phyloP scores from a whole-genome alignment of 2,329 filamentous ascomycete genomes.

The Coleophoma eucalyptorum region DNA sequence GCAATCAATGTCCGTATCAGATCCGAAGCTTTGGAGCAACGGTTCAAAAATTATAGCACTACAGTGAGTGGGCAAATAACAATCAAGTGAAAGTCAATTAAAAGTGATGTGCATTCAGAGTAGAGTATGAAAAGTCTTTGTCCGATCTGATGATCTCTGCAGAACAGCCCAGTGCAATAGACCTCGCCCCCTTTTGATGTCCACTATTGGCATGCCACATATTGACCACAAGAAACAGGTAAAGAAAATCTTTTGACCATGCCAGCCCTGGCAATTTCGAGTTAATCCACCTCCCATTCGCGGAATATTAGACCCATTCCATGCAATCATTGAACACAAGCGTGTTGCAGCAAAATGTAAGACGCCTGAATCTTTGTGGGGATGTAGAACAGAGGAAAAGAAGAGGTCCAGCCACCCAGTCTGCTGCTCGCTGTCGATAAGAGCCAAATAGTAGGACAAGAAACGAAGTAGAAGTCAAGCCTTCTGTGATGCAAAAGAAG shows the following conservation, averaged over 20 bases:
- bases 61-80: not conserved
- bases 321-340: conserved; percentile 28
- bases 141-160: conserved; percentile 20
- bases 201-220: conserved; percentile 19
- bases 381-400: conserved; percentile 16
- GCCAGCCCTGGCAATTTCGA: conserved; percentile 19
- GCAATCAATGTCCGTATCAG: no score
- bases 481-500: conserved; percentile 26
- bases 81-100: not conserved
- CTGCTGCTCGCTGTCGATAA: conserved; percentile 22
- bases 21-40: no score
- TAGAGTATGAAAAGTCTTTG: conserved; percentile 26
- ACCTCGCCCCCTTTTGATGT: conserved; percentile 22
- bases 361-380: conserved; percentile 29
- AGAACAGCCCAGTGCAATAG: conserved; percentile 15
- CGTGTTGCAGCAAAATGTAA: conserved; percentile 23
- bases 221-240: conserved; percentile 17
- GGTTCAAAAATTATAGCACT: not conserved
- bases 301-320: conserved; percentile 27
- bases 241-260: conserved; percentile 29
- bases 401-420: conserved; percentile 27
- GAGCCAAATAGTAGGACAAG: conserved; percentile 25
- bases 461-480: conserved; percentile 27
- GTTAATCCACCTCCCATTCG: conserved; percentile 16
- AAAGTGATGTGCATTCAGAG: conserved; percentile 19